These are phyloP conservation scores for Suillus paluster DNA, from an alignment of 768 basidiomycete genomes.

Conservation along the genomic window DNA sequence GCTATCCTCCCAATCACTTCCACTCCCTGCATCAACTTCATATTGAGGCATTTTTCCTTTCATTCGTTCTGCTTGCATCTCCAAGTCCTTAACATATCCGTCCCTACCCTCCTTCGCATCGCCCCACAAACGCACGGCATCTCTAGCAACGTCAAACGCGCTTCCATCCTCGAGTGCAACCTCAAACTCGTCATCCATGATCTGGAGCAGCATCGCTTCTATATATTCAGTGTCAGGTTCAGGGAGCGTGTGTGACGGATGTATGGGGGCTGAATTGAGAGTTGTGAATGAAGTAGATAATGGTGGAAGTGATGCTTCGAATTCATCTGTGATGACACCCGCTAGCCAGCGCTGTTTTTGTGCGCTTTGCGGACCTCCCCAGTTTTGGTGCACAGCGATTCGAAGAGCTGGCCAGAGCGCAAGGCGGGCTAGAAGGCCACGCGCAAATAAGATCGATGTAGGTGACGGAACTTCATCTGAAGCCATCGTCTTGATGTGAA, in stretches of 20 bases:
- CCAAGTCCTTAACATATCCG: conserved; percentile 60
- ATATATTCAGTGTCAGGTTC: conserved; percentile 74
- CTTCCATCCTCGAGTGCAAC: conserved; percentile 85
- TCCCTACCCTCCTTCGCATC: conserved; percentile 49
- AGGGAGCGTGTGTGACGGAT: conserved; percentile 12
- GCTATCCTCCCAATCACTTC: conserved; percentile 51
- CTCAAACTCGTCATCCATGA: conserved; percentile 89
- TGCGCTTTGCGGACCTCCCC: conserved; percentile 79
- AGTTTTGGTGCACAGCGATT: conserved; percentile 81
- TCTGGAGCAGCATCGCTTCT: conserved; percentile 80
- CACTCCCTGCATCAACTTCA: conserved; percentile 44
- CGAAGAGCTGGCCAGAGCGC: conserved; percentile 85
- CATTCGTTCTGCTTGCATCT: conserved; percentile 61
- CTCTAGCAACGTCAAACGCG: conserved; percentile 70
- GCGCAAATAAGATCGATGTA: conserved; percentile 75
- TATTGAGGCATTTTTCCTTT: conserved; percentile 59
- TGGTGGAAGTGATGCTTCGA: conserved; percentile 56
- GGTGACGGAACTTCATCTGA: conserved; percentile 41
- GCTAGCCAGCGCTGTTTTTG: conserved; percentile 89
- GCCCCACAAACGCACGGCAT: conserved; percentile 73
- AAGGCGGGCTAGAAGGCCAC: conserved; percentile 83
- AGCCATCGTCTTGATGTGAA: background rate
- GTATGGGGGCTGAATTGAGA: background rate
- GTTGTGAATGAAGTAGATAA: conserved; percentile 19
- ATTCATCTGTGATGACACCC: conserved; percentile 77